Percentiles rank a stretch among this genome's conserved stretches.
These are phyloP conservation scores for Cruciata laevipes DNA, from an alignment of 257 asterid species.

Conservation along the genomic window DNA sequence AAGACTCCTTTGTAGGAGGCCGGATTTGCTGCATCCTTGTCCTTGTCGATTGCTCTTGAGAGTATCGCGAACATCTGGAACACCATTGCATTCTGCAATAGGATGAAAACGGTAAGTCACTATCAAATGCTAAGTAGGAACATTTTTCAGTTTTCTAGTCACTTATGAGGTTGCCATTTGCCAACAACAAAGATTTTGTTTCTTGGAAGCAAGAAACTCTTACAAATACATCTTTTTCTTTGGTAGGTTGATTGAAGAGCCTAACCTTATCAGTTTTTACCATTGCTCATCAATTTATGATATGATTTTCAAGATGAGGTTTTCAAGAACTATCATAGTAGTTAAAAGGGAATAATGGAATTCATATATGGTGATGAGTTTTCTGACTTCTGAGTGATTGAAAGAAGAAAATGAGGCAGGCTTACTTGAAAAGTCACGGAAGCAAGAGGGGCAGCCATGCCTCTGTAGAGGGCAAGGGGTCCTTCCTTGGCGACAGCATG, in stretches of 20 bases:
- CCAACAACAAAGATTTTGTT: slow-evolving; percentile 1
- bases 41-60: slow-evolving; percentile 39
- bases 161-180: too few relatives aligned
- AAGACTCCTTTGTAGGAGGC: slow-evolving; percentile 57
- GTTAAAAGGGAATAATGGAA: too few relatives aligned
- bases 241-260: not conserved
- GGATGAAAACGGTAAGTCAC: slow-evolving; percentile 13
- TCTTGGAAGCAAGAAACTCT: slow-evolving; percentile 13
- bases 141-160: too few relatives aligned
- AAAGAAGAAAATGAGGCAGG: not conserved
- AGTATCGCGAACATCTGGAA: slow-evolving; percentile 62
- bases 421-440: slow-evolving; percentile 69
- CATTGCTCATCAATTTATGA: not conserved
- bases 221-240: not conserved
- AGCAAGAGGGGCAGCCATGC: slow-evolving; percentile 80
- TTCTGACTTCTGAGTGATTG: not conserved
- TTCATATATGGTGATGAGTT: not conserved
- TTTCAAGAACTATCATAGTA: not conserved
- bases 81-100: slow-evolving; percentile 62
- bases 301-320: not conserved
- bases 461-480: slow-evolving; percentile 56
- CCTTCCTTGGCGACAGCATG: slow-evolving; percentile 43
- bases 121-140: not conserved
- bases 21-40: slow-evolving; percentile 46
- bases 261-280: not conserved